Conservation (phyloP, 176 grass and related monocot genomes). For the Ananas comosus region DNA sequence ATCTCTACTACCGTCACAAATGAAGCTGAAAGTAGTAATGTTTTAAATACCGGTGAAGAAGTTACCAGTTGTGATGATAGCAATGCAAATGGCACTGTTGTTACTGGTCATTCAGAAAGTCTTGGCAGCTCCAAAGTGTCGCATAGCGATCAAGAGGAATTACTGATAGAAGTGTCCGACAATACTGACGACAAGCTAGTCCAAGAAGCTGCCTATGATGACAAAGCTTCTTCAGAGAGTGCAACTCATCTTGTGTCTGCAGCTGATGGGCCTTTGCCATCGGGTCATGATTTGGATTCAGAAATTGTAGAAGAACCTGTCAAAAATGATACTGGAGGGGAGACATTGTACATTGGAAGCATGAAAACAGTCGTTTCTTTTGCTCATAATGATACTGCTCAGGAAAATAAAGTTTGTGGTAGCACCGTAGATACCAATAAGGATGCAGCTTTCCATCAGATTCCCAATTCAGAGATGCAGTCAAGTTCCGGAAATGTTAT, state of each 20-base stretch:
- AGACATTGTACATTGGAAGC: background rate
- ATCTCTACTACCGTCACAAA: constrained; percentile 6
- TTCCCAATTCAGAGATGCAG: background rate
- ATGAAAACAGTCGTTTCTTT: background rate
- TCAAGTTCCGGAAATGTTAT: constrained; percentile 12
- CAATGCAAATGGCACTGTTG: background rate
- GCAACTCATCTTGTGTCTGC: background rate
- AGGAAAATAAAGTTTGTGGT: background rate
- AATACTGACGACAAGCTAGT: background rate
- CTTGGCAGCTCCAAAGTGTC: background rate
- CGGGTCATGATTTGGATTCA: background rate
- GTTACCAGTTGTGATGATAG: background rate
- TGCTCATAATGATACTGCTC: background rate
- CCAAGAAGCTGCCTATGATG: background rate
- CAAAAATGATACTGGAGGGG: background rate
- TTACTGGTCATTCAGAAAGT: background rate
- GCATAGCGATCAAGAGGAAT: background rate
- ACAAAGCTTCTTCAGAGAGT: constrained; percentile 1
- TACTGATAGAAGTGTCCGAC: background rate
- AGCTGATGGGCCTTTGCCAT: background rate
- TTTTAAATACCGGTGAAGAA: background rate
- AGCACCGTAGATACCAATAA: background rate
- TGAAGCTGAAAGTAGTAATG: constrained; percentile 24
- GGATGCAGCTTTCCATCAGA: background rate
- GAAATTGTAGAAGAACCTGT: background rate